Conservation (phyloP, 1,284 basidiomycete genomes). For the Papiliotrema nemorosa region DNA sequence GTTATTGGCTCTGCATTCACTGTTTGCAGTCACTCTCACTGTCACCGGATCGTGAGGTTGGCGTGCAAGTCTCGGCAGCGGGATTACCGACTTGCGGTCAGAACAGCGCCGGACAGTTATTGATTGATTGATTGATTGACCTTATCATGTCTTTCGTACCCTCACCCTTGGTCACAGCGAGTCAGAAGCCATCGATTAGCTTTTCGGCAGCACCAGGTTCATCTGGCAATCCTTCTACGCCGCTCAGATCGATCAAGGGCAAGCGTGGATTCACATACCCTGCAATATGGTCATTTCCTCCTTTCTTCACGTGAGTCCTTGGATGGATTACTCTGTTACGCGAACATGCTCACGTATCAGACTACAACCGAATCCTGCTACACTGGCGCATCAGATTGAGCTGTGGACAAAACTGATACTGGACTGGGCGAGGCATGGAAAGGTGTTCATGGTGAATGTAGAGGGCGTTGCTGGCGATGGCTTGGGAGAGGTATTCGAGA, state of each 20-base stretch:
- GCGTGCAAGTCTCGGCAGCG: no score
- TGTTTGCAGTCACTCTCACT: no score
- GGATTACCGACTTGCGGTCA: no score
- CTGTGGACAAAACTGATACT: slow-evolving; percentile 53
- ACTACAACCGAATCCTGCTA: slow-evolving; percentile 53
- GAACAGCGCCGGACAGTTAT: no score
- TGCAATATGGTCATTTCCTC: slow-evolving; percentile 55
- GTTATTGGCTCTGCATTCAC: no score
- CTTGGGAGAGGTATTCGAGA: slow-evolving; percentile 39
- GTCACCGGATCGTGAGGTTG: no score
- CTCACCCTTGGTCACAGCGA: no score
- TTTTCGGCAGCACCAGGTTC: no score
- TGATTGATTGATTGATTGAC: no score
- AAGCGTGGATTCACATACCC: slow-evolving; percentile 49
- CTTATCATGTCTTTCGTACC: no score
- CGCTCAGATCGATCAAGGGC: slow-evolving; percentile 24
- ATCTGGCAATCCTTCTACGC: slow-evolving; percentile 13
- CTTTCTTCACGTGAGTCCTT: slow-evolving; percentile 53
- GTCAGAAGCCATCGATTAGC: no score
- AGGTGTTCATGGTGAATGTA: slow-evolving; percentile 49
- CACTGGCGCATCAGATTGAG: slow-evolving; percentile 50
- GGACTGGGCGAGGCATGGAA: slow-evolving; percentile 45
- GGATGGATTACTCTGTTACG: background rate
- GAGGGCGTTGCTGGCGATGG: slow-evolving; percentile 36
- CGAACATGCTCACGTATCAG: slow-evolving; percentile 18